Conservation (phyloP, 2,329 filamentous ascomycete species). For the Ciborinia camelliae region DNA sequence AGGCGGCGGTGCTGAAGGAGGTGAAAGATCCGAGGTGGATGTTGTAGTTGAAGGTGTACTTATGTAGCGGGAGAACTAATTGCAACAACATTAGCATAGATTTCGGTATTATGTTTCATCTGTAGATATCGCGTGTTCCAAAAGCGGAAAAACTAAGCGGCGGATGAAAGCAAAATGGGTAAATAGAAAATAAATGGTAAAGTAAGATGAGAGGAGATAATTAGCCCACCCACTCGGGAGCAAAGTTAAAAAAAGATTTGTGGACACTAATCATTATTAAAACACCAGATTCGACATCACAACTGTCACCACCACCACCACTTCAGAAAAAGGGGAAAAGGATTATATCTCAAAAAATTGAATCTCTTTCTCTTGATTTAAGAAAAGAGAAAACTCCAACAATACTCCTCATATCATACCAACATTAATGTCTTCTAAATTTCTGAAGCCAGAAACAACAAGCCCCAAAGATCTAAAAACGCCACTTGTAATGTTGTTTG, state of each 20-base stretch:
- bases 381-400: slow-evolving; percentile 11
- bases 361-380: slow-evolving; percentile 19
- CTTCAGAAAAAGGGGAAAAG: slow-evolving; percentile 1
- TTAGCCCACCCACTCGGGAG: slow-evolving; percentile 17
- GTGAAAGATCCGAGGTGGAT: slow-evolving; percentile 43
- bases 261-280: slow-evolving; percentile 12
- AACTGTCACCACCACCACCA: slow-evolving; percentile 12
- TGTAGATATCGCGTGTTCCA: background rate
- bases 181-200: slow-evolving; percentile 16
- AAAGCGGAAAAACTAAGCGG: slow-evolving; percentile 3
- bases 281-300: slow-evolving; percentile 19
- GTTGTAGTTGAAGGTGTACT: slow-evolving; percentile 35
- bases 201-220: slow-evolving; percentile 10
- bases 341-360: slow-evolving; percentile 15
- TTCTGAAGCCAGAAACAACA: slow-evolving; percentile 18
- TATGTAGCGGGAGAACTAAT: slow-evolving; percentile 39
- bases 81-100: slow-evolving; percentile 26
- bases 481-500: slow-evolving; percentile 20
- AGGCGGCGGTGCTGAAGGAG: slow-evolving; percentile 58
- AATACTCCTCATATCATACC: slow-evolving; percentile 15
- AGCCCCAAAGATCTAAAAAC: slow-evolving; percentile 21
- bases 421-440: slow-evolving; percentile 19
- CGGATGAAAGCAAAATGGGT: slow-evolving; percentile 10
- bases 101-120: slow-evolving; percentile 5
- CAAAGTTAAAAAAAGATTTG: slow-evolving; percentile 24